Evolutionary conservation across 179 eudicot species (phyloP), one percentile per base, ranked within the genome.

Genomic region (Gypsophila paniculata): DNA sequence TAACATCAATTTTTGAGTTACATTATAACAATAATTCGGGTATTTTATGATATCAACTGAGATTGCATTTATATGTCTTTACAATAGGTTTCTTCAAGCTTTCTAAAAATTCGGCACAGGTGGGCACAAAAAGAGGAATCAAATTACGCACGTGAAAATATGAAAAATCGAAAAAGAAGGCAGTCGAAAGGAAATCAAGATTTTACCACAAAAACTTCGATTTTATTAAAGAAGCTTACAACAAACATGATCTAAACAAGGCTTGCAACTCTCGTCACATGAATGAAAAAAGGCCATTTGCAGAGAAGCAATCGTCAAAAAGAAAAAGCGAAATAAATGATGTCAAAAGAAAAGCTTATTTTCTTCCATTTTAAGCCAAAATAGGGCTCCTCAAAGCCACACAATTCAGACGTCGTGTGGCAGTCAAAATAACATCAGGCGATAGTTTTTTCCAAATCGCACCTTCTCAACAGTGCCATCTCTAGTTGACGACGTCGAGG

Each of bases 401-500:
- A 60, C 6, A 62, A 71, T 39, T 65, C 66, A 60, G 68, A 60
- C 74, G 62, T 60, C 57, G n/a, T 23, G 78, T 60, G 79, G 73
- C 62, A 8, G 57, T 68, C 79, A 79, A 68, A 75, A 71, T 71
- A 72, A 75, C 61, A 75, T 61, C 70, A 15, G 75, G 61, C 15
- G 65, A 79, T 51, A 76, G 64, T 80, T 80, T 68, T 80, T 79
- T 63, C 59, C 80, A 62, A 49, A 58, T 36, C 52, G 68, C 38
- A 32, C 61, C 55, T 7, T 55, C 68, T 53, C 46, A 53, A 55
- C 17, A 57, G 13, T 38, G 3, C 4, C 25, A 38, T 36, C 65
- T 54, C 73, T 81, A 90, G 83, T 89, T 90, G 78, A 91, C 80
- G n/a, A 91, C 97, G 76, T 91, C 97, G 18, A 91, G 86, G 55